Conservation (phyloP, 2,329 filamentous ascomycete genomes). For the Aspergillus floridensis region DNA sequence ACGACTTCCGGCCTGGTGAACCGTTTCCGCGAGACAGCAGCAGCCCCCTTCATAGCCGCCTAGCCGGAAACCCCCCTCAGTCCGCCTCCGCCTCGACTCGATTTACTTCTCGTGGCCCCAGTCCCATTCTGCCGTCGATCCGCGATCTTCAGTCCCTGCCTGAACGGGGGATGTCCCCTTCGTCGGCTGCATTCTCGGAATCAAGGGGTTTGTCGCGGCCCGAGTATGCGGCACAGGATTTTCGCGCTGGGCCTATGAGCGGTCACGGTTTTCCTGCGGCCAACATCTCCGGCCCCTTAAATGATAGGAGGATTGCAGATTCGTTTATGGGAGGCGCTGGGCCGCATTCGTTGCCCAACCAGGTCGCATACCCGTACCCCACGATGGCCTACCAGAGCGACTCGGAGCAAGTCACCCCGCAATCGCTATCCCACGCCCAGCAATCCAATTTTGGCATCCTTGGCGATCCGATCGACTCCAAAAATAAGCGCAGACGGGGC, state of each 20-base stretch:
- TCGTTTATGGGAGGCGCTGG: slow-evolving; percentile 19
- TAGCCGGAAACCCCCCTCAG: slow-evolving; percentile 12
- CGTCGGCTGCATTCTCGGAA: slow-evolving; percentile 28
- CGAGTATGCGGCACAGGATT: slow-evolving; percentile 27
- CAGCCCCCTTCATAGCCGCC: slow-evolving; percentile 18
- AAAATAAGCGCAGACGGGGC: slow-evolving; percentile 62
- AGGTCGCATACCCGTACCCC: slow-evolving; percentile 29
- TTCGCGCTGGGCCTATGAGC: slow-evolving; percentile 16
- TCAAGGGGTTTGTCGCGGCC: slow-evolving; percentile 25
- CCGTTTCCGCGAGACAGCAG: slow-evolving; percentile 23
- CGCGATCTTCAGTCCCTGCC: slow-evolving; percentile 36
- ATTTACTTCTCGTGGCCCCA: slow-evolving; percentile 32
- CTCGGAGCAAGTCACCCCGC: slow-evolving; percentile 32
- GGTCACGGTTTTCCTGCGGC: slow-evolving; percentile 13
- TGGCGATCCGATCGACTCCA: slow-evolving; percentile 37
- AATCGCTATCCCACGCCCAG: slow-evolving; percentile 28
- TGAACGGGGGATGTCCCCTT: slow-evolving; percentile 24
- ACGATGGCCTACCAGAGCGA: slow-evolving; percentile 31
- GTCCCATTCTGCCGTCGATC: slow-evolving; percentile 38
- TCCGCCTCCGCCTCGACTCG: slow-evolving; percentile 16
- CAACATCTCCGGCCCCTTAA: slow-evolving; percentile 19
- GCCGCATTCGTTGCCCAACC: slow-evolving; percentile 26
- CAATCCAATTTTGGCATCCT: slow-evolving; percentile 41
- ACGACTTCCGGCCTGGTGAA: slow-evolving; percentile 24
- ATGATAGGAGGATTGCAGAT: slow-evolving; percentile 26